Evolutionary conservation across 495 filamentous ascomycete genomes (phyloP).

Genomic region (Penicillium paradoxum): DNA sequence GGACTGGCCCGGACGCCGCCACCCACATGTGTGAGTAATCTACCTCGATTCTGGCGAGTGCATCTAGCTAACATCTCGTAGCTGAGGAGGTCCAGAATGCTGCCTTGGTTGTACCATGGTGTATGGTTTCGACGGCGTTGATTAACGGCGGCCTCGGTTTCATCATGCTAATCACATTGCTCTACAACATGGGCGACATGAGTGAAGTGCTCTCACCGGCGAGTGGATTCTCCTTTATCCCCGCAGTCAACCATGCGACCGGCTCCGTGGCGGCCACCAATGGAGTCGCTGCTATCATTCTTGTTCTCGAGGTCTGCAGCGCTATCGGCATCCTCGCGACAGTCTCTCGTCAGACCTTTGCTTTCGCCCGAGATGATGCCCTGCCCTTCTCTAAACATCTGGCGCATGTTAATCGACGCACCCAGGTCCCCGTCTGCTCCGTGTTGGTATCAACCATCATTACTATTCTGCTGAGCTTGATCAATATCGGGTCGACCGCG

Average conservation of each 20-base stretch:
- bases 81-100: conserved; percentile 50
- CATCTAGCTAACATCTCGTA: conserved; percentile 9
- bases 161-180: conserved; percentile 40
- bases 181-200: conserved; percentile 43
- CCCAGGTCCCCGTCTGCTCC: conserved; percentile 50
- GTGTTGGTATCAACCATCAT: conserved; percentile 47
- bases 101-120: conserved; percentile 37
- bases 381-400: conserved; percentile 35
- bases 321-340: conserved; percentile 38
- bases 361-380: conserved; percentile 50
- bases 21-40: conserved; percentile 34
- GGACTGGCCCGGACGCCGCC: conserved; percentile 35
- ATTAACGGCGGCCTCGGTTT: conserved; percentile 42
- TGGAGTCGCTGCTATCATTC: conserved; percentile 35
- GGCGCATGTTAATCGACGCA: conserved; percentile 33
- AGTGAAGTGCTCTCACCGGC: conserved; percentile 25
- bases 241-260: conserved; percentile 30
- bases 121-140: conserved; percentile 40
- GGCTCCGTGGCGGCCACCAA: conserved; percentile 26
- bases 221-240: conserved; percentile 37
- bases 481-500: conserved; percentile 42
- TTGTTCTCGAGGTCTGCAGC: conserved; percentile 38
- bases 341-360: conserved; percentile 42
- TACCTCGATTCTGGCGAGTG: not conserved
- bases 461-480: conserved; percentile 41